Evolutionary conservation across 169 alveolate species (phyloP).

Genomic region (Plasmodium inui): DNA sequence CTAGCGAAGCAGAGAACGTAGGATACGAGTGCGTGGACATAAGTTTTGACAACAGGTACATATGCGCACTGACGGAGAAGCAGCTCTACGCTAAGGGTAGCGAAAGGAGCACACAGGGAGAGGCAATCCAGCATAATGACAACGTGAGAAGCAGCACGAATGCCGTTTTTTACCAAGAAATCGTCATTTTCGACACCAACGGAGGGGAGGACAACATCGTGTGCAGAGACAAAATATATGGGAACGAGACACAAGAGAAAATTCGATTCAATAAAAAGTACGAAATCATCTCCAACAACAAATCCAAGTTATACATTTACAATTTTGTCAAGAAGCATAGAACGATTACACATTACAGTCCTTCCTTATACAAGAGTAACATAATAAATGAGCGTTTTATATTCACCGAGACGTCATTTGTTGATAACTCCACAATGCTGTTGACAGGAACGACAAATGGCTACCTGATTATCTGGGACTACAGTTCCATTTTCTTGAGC

Average conservation of each 20-base stretch:
- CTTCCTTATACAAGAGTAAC: constrained; percentile 72
- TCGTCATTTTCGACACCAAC: constrained; percentile 52
- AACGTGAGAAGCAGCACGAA: background rate
- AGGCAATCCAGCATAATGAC: background rate
- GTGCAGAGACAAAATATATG: constrained; percentile 63
- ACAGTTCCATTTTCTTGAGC: constrained; percentile 64
- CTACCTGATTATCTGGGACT: constrained; percentile 58
- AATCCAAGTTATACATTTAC: constrained; percentile 61
- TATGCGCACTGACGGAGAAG: constrained; percentile 72
- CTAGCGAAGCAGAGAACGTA: background rate
- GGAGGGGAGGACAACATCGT: constrained; percentile 39
- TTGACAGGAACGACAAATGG: constrained; percentile 75
- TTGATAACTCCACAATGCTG: constrained; percentile 54
- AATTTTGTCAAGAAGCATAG: constrained; percentile 56
- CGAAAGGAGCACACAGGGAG: background rate
- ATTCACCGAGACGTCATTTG: constrained; percentile 69
- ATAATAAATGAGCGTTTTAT: constrained; percentile 62
- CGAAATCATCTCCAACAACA: constrained; percentile 62
- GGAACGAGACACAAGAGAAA: constrained; percentile 50
- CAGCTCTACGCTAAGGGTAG: constrained; percentile 24
- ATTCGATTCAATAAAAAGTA: constrained; percentile 65
- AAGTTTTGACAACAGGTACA: constrained; percentile 66
- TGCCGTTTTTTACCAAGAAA: constrained; percentile 29
- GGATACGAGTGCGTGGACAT: constrained; percentile 73
- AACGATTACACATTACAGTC: constrained; percentile 71